Evolutionary conservation across 2,329 filamentous ascomycete genomes (phyloP), one percentile per base, ranked within the genome.

Genomic region (Pseudodiploospora longispora): DNA sequence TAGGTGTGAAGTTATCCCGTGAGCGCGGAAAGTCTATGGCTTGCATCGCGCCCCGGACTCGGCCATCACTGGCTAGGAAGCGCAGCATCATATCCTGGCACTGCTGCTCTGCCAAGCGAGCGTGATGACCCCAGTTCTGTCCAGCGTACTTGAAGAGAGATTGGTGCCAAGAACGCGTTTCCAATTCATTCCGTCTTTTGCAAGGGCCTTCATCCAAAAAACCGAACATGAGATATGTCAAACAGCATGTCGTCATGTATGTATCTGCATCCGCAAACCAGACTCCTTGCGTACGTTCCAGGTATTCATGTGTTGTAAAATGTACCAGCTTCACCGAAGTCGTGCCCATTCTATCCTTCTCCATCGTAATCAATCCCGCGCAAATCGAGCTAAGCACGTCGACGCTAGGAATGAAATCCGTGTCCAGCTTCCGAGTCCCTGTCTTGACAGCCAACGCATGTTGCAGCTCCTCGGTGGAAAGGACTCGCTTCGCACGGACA

Each of bases 291-390:
- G 38, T 31, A 12, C 12, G 38, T 12, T 64, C 54, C 30, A 72
- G 60, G 49, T 68, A 73, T 36, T 70, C 60, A 37, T 70, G 62
- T 2, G 66, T 58, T 0, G 69, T 71, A 47, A 68, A 66, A 47
- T 72, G 68, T 4, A 69, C 66, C 1, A 71, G 48, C 4, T 64
- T 58, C 6, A 71, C 54, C 28, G 63, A 52, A 27, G 54, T 36
- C 37, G 56, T 70, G 27, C 29, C 19, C 6, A 10, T 27, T 19
- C 19, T 19, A 36, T 63, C 50, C 38, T 60, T 42, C 36, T 71
- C 63, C 10, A 68, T 30, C 1, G 56, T 64, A 5, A 71, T 61
- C 7, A 73, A 40, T 1, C 68, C 69, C 28, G 59, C 61, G 45
- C 66, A 71, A 2, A 56, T 54, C 3, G 61, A 64, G 2, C 68